Evolutionary conservation across 495 filamentous ascomycete species (phyloP).

Genomic region (Trichoderma reesei): DNA sequence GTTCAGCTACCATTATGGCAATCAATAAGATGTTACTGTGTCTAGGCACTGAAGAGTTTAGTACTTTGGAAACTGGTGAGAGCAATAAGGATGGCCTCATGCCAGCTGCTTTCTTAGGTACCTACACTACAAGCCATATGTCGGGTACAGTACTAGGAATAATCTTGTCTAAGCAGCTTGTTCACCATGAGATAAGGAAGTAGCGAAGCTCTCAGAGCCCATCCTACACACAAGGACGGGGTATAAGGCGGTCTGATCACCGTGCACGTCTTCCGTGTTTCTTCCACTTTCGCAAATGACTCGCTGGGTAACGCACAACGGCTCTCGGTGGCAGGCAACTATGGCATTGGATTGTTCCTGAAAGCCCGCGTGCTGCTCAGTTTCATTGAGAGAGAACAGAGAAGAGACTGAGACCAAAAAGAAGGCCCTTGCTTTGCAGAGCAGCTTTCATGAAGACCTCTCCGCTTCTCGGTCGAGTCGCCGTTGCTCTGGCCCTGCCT

Average conservation of each 20-base stretch:
- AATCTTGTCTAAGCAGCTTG: conserved; percentile 14
- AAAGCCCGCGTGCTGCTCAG: not conserved
- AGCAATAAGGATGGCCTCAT: conserved; percentile 17
- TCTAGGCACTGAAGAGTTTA: conserved; percentile 17
- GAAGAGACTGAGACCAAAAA: not conserved
- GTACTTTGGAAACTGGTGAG: conserved; percentile 16
- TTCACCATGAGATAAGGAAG: conserved; percentile 13
- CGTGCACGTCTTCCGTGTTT: conserved; percentile 19
- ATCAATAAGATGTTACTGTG: conserved; percentile 16
- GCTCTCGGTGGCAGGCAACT: conserved; percentile 12
- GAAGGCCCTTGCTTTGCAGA: not conserved
- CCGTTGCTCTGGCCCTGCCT: not conserved
- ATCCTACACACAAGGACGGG: conserved; percentile 24
- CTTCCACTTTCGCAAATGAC: conserved; percentile 23
- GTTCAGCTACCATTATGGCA: conserved; percentile 9
- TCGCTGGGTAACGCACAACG: conserved; percentile 13
- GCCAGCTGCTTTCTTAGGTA: conserved; percentile 24
- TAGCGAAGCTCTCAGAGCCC: conserved; percentile 17
- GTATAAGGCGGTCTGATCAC: not conserved
- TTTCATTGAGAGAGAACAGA: not conserved
- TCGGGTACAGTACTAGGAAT: conserved; percentile 23
- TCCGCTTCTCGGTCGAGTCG: not conserved
- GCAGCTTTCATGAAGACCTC: not conserved
- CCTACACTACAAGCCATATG: conserved; percentile 26
- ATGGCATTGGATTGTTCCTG: conserved; percentile 17